These are phyloP conservation scores for Phytophthora niederhauseri DNA, from an alignment of 352 stramenopile genomes.

Conservation along the genomic window DNA sequence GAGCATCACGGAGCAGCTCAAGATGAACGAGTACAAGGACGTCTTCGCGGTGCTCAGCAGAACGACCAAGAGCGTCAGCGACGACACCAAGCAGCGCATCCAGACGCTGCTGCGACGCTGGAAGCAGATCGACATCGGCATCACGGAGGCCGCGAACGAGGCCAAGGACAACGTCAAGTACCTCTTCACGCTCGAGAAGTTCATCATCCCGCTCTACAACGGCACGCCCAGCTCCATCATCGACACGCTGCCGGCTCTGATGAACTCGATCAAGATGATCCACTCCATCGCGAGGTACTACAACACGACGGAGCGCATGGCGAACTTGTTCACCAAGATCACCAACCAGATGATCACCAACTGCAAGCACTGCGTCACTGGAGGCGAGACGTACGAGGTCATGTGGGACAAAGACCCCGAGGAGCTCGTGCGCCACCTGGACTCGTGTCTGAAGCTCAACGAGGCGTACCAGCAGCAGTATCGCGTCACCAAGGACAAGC, in stretches of 20 bases:
- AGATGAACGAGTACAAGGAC: slow-evolving; percentile 96
- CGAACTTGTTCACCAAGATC: slow-evolving; percentile 97
- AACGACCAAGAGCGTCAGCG: slow-evolving; percentile 84
- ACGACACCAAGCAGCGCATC: slow-evolving; percentile 93
- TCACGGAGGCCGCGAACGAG: slow-evolving; percentile 98
- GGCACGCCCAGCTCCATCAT: slow-evolving; percentile 97
- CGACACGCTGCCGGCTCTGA: slow-evolving; percentile 97
- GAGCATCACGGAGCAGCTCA: slow-evolving; percentile 99
- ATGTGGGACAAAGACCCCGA: slow-evolving; percentile 97
- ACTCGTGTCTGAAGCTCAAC: slow-evolving; percentile 98
- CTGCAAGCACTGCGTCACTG: slow-evolving; percentile 96
- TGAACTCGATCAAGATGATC: slow-evolving; percentile 99
- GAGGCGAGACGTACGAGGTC: slow-evolving; percentile 83
- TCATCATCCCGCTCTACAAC: slow-evolving; percentile 91
- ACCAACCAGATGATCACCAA: slow-evolving; percentile 99
- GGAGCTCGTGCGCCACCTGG: slow-evolving; percentile 94
- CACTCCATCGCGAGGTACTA: slow-evolving; percentile 99
- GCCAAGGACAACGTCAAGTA: slow-evolving; percentile 99
- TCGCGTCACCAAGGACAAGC: slow-evolving; percentile 97
- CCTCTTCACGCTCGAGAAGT: slow-evolving; percentile 98
- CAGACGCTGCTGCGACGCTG: slow-evolving; percentile 94
- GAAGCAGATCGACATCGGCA: slow-evolving; percentile 99
- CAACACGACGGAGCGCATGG: slow-evolving; percentile 98
- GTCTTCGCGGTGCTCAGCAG: slow-evolving; percentile 93
- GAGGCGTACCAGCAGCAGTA: slow-evolving; percentile 99